Base-by-base conservation (phyloP, 306 rosid species). In the Astragalus membranaceus region DNA sequence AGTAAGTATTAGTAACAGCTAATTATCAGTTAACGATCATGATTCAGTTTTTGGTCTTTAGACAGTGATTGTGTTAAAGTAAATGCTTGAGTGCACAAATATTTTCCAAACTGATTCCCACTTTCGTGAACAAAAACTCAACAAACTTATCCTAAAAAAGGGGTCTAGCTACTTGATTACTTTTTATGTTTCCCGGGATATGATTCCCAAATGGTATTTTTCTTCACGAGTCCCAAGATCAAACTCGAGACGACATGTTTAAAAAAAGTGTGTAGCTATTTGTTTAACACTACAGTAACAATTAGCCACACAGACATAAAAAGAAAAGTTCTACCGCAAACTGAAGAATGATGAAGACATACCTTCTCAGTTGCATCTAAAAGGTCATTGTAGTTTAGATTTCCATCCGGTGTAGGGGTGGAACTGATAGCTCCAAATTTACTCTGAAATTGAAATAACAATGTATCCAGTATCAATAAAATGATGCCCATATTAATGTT, bases 401-500 rank as follows among this genome's bases (percentile, higher is more conserved):
- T 82, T 79, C 96, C 99, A 83, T 91, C 97, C 0, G 95, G 96
- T 64, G 83, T 65, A 29, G 96, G 81, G 71, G 95, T 39, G 78
- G 80, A 80, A 76, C 81, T 80, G 78, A 89, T 69, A 4, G 79
- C 63, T 63, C 84, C 99, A 79, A 61, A 75, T 49, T 75, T 75
- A 70, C 84, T 80, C 97, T 87, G 92, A 63, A 77, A 85, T 61
- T 26, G 67, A 65, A 62, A 36, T 54, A 49, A 14, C 42, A 48
- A 60, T 37, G 70, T 47, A 63, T 73, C 73, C 10, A 60, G 36
- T 66, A 10, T 44, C 12, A 55, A 33, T 48, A 53, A 54, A 41
- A 30, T 10, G 16, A 52, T 47, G 47, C 36, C 44, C 52, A 23
- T 55, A 54, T 62, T 53, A 52, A 67, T 67, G 55, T 71, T 52